phyloP scores from a whole-genome alignment of 225 moss, liverwort and hornwort species.

The Rhytidiadelphus loreus region DNA sequence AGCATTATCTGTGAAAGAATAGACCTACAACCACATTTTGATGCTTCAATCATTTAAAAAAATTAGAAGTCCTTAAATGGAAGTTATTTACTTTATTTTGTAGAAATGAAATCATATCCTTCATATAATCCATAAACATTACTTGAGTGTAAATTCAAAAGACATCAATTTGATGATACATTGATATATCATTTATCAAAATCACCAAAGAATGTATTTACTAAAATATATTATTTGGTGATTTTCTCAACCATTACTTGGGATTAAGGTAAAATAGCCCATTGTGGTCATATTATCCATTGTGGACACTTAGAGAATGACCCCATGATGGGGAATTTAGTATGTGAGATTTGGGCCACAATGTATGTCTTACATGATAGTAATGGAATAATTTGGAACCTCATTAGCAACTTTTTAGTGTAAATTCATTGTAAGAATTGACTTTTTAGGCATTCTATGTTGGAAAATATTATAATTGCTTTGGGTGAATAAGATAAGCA shows the following conservation, averaged over 20 bases:
- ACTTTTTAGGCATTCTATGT: too few species aligned
- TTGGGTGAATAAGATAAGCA: too few species aligned
- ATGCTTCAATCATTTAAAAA: not conserved
- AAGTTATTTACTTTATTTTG: not conserved
- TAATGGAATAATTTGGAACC: too few species aligned
- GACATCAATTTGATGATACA: not conserved
- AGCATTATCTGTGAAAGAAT: fast-evolving
- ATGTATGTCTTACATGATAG: too few species aligned
- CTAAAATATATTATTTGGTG: not conserved
- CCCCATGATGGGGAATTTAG: too few species aligned
- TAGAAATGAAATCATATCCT: not conserved
- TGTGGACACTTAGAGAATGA: too few species aligned
- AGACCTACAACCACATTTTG: not conserved
- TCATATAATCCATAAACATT: not conserved
- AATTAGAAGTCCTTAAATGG: not conserved
- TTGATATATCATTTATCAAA: not conserved
- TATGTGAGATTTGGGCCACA: too few species aligned
- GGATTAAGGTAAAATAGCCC: too few species aligned
- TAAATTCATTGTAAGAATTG: too few species aligned
- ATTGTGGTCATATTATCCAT: too few species aligned
- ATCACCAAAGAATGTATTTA: not conserved
- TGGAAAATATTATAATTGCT: too few species aligned
- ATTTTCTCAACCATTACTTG: not conserved
- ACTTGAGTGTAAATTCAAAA: not conserved
- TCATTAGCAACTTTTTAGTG: too few species aligned